These are phyloP conservation scores for Solanum verrucosum DNA, from an alignment of 257 asterid genomes.

Conservation along the genomic window DNA sequence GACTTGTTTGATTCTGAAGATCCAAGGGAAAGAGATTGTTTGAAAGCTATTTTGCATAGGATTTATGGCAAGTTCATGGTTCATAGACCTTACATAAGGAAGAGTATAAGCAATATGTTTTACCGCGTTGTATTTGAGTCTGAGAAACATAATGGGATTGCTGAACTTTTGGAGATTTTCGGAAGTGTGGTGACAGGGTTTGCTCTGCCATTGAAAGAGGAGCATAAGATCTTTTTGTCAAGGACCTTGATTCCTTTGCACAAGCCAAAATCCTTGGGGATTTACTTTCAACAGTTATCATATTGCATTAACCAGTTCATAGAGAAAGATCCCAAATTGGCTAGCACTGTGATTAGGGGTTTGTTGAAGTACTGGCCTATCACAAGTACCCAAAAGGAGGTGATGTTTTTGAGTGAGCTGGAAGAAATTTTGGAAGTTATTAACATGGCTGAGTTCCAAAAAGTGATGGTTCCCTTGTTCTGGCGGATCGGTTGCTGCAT, in stretches of 20 bases:
- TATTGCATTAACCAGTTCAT: constrained; percentile 65
- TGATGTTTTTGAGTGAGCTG: constrained; percentile 78
- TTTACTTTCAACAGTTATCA: constrained; percentile 71
- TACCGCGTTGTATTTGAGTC: constrained; percentile 57
- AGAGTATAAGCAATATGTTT: constrained; percentile 58
- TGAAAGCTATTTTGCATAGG: constrained; percentile 73
- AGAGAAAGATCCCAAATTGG: constrained; percentile 81
- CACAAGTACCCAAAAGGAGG: constrained; percentile 80
- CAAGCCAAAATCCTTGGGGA: constrained; percentile 71
- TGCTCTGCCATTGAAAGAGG: constrained; percentile 79
- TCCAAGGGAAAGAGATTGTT: constrained; percentile 80
- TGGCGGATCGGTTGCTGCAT: constrained; percentile 64
- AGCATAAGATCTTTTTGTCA: constrained; percentile 69
- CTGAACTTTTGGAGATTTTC: constrained; percentile 76
- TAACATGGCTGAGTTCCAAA: constrained; percentile 61
- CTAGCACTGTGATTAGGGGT: constrained; percentile 52
- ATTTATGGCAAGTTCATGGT: constrained; percentile 80
- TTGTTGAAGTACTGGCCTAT: constrained; percentile 81
- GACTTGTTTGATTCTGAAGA: constrained; percentile 83
- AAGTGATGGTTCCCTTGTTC: constrained; percentile 69
- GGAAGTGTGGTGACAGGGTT: constrained; percentile 92
- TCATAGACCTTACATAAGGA: constrained; percentile 74
- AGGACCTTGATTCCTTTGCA: constrained; percentile 68
- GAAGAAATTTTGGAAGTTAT: constrained; percentile 78
- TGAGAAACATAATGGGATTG: constrained; percentile 70